Conservation (phyloP, 495 filamentous ascomycete species). For the Trichoderma gamsii region DNA sequence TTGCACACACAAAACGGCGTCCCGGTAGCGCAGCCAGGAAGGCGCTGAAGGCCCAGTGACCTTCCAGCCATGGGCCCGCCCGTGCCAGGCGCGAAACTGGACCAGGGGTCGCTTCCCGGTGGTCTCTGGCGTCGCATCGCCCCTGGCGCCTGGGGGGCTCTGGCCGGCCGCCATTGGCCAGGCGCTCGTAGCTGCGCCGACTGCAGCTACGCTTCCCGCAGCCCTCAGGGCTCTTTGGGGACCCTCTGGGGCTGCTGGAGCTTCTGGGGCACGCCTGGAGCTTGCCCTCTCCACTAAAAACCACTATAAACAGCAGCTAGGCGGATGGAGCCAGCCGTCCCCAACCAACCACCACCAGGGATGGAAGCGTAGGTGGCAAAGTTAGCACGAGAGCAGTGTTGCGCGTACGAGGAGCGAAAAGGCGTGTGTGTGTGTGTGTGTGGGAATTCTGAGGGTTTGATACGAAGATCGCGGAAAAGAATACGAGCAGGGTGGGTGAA, state of each 20-base stretch:
- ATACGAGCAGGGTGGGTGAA: background rate
- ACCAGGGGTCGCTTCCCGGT: background rate
- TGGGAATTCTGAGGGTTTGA: background rate
- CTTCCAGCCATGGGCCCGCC: background rate
- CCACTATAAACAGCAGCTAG: background rate
- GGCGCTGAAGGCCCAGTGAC: background rate
- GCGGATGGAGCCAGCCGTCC: background rate
- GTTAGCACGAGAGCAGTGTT: background rate
- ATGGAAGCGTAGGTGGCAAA: background rate
- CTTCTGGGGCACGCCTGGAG: background rate
- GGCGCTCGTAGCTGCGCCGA: background rate
- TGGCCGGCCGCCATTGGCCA: background rate
- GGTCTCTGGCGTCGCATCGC: background rate
- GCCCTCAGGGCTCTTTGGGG: background rate
- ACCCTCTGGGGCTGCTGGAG: background rate
- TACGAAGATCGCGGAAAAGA: constrained; percentile 2
- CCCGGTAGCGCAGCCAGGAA: too few relatives aligned
- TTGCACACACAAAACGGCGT: too few relatives aligned
- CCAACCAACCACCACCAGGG: background rate
- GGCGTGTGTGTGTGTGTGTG: background rate
- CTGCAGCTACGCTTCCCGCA: background rate
- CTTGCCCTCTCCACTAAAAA: background rate
- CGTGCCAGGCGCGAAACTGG: background rate
- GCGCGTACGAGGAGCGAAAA: background rate
- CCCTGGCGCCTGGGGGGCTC: background rate